Evolutionary conservation across 768 basidiomycete genomes (phyloP), one percentile per base, ranked within the genome.

Genomic region (Amanita brunnescens): DNA sequence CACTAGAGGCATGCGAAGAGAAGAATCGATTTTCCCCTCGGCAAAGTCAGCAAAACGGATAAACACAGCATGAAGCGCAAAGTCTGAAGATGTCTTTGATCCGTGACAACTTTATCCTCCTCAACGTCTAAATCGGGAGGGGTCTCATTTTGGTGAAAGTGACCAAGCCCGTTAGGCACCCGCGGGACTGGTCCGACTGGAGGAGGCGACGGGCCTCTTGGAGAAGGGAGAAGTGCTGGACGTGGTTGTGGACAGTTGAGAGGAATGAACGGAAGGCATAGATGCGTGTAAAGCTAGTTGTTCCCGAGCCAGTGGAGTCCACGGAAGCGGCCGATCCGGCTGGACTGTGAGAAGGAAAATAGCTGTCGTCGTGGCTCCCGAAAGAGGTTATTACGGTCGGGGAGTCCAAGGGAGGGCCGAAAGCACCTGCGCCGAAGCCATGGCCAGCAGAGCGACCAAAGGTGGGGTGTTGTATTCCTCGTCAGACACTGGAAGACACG

Each of bases 31-130:
- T 59, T 91, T 91, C 24, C 70, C 70, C 65, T 95, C 91, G 1
- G 89, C 87, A 4, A 78, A 71, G 0, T 83, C 77, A 7, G 87
- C 88, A 58, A 94, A 94, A 2, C 87, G 83, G 37, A 90, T 87
- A 63, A 94, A 92, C 5, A 94, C 78, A 0, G 90, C 88, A 61
- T 91, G 88, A 12, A 94, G 69, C 1, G 92, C 92, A 58, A 87
- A 93, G 59, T 94, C 92, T 0, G 85, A 83, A 1, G 92, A 90
- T 9, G 86, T 90, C 61, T 81, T 87, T 0, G 86, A 44, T 87
- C 84, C 59, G 79, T 75, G 18, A 77, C 68, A 42, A 84, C 73
- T 59, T 81, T 80, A 58, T 87, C 85, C 10, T 86, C 87, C 39
- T 29, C 26, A 29, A 29, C 26, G 5, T 29, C 26, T 29, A 3